A percentile compares a stretch with the other conserved stretches of the same genome.
phyloP scores from a whole-genome alignment of 75 land plant species.

The Selaginella moellendorffii region DNA sequence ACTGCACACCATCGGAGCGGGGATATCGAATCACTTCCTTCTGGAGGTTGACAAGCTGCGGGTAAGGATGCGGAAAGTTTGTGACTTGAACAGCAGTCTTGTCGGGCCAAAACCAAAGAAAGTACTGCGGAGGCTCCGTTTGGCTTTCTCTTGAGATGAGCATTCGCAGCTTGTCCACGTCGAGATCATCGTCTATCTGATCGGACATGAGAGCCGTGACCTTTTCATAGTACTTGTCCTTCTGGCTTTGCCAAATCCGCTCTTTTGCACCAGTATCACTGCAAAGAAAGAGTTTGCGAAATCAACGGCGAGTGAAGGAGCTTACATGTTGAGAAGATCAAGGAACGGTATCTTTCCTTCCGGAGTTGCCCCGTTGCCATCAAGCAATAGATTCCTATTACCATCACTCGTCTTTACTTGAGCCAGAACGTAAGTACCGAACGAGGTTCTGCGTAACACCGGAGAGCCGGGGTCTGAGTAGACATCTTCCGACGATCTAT shows the following conservation, averaged over 20 bases:
- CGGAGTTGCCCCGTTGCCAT: slow-evolving; percentile 90
- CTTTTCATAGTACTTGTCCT: slow-evolving; percentile 65
- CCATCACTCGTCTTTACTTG: slow-evolving; percentile 63
- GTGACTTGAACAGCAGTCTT: slow-evolving; percentile 56
- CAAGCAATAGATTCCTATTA: slow-evolving; percentile 45
- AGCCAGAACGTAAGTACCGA: slow-evolving; percentile 84
- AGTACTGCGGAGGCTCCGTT: slow-evolving; percentile 83
- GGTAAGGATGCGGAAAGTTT: slow-evolving; percentile 93
- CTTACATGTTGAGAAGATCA: slow-evolving; percentile 87
- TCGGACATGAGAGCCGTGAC: slow-evolving; percentile 86
- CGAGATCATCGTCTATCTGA: slow-evolving; percentile 45
- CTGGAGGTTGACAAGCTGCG: slow-evolving; percentile 59
- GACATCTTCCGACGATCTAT: slow-evolving; percentile 91
- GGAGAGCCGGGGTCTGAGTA: slow-evolving; percentile 98
- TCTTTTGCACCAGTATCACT: slow-evolving; percentile 80
- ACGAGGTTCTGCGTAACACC: slow-evolving; percentile 66
- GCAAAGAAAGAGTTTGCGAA: slow-evolving; percentile 5
- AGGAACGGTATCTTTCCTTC: slow-evolving; percentile 86
- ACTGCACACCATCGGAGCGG: slow-evolving; percentile 84
- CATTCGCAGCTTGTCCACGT: slow-evolving; percentile 41
- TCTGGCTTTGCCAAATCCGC: slow-evolving; percentile 89
- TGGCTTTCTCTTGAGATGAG: slow-evolving; percentile 82
- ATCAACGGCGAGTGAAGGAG: background rate
- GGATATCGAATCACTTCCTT: slow-evolving; percentile 83
- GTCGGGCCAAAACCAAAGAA: slow-evolving; percentile 61